phyloP scores from a whole-genome alignment of 225 moss, liverwort and hornwort species.

The Ulota crispa region DNA sequence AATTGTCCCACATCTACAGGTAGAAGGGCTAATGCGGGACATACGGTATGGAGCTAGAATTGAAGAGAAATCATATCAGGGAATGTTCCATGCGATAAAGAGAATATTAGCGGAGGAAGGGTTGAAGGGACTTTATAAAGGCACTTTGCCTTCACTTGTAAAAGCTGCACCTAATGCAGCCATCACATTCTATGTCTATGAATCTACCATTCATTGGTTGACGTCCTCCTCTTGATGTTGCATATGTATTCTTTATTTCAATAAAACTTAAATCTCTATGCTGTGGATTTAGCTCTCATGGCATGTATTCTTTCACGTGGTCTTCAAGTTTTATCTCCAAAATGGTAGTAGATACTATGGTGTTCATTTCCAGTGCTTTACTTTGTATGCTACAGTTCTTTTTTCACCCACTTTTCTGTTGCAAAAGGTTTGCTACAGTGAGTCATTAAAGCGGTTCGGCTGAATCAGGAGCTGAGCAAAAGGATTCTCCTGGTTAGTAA shows the following conservation, averaged over 20 bases:
- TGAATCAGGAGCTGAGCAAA: background rate
- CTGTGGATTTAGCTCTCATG: conserved; percentile 9
- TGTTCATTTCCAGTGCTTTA: background rate
- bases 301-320: background rate
- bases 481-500: background rate
- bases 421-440: background rate
- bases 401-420: background rate
- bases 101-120: conserved; percentile 70
- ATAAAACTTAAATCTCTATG: conserved; percentile 28
- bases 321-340: background rate
- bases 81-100: conserved; percentile 64
- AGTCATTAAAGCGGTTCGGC: background rate
- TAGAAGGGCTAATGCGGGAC: conserved; percentile 76
- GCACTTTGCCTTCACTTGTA: conserved; percentile 80
- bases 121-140: conserved; percentile 81
- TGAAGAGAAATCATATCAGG: conserved; percentile 61
- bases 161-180: conserved; percentile 87
- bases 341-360: background rate
- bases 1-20: conserved; percentile 29
- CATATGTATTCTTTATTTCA: conserved; percentile 24
- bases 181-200: conserved; percentile 80
- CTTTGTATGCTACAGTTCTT: background rate
- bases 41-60: conserved; percentile 77
- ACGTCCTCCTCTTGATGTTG: conserved; percentile 34
- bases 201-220: conserved; percentile 44